Evolutionary conservation across 1,284 basidiomycete genomes (phyloP).

Genomic region (Volvariella surrecta): DNA sequence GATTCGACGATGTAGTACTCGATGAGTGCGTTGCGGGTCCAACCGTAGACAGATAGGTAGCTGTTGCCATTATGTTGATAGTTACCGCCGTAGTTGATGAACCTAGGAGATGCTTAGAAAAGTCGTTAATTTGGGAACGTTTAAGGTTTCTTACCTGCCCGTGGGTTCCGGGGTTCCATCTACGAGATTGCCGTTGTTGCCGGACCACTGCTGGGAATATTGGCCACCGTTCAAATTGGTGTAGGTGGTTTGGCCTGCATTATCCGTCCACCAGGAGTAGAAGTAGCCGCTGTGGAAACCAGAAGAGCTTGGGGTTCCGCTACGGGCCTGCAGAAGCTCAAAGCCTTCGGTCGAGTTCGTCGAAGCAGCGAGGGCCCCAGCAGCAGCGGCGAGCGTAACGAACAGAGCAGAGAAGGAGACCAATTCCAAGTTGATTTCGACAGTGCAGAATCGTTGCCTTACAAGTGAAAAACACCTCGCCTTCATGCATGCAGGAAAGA

Average conservation of each 20-base stretch:
- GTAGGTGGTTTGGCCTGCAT: too few relatives aligned
- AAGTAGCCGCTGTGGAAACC: constrained; percentile 21
- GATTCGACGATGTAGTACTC: constrained; percentile 33
- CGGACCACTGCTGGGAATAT: too few relatives aligned
- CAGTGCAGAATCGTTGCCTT: too few relatives aligned
- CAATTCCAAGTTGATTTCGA: too few relatives aligned
- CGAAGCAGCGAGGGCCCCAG: constrained; percentile 8
- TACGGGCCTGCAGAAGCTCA: constrained; percentile 11
- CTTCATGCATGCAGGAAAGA: too few relatives aligned
- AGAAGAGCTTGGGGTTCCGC: constrained; percentile 17
- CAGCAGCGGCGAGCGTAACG: constrained; percentile 9
- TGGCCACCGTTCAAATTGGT: too few relatives aligned
- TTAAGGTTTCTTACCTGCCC: constrained; percentile 6
- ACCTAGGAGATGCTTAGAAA: constrained; percentile 10
- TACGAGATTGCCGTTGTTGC: constrained; percentile 22
- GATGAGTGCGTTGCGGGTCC: constrained; percentile 26
- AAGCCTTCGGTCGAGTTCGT: constrained; percentile 9
- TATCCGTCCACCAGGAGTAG: too few relatives aligned
- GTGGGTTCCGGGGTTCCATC: constrained; percentile 22
- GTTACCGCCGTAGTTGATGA: constrained; percentile 22
- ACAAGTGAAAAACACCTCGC: too few relatives aligned
- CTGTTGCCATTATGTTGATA: constrained; percentile 26
- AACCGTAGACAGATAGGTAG: constrained; percentile 30
- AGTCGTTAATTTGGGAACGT: background rate
- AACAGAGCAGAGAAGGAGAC: constrained; percentile 20